A percentile compares a stretch with the other conserved stretches of the same genome.
phyloP scores from a whole-genome alignment of 1,139 yeast genomes.

The Pichia sp. region DNA sequence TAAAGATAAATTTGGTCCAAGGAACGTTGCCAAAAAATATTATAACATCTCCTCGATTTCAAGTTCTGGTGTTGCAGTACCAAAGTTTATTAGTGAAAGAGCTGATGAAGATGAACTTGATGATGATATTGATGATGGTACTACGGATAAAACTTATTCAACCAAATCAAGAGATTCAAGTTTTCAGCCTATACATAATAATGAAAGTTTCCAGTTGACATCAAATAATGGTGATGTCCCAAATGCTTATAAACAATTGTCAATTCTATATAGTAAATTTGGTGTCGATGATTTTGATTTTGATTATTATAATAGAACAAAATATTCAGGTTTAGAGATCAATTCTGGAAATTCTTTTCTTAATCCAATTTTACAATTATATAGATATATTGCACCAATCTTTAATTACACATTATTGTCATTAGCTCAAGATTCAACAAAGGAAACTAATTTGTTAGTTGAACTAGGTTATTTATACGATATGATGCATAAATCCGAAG shows the following conservation, averaged over 20 bases:
- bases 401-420: constrained; percentile 57
- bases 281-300: constrained; percentile 96
- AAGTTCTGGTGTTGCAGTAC: constrained; percentile 31
- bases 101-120: constrained; percentile 27
- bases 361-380: constrained; percentile 76
- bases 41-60: constrained; percentile 30
- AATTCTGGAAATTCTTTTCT: constrained; percentile 77
- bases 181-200: not conserved
- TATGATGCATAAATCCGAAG: constrained; percentile 79
- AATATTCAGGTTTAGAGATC: constrained; percentile 80
- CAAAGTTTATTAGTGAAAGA: constrained; percentile 71
- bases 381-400: constrained; percentile 67
- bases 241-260: constrained; percentile 66
- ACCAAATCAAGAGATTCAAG: not conserved
- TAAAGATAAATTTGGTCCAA: constrained; percentile 46
- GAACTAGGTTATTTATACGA: constrained; percentile 88
- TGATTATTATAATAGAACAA: constrained; percentile 69
- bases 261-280: constrained; percentile 78
- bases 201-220: constrained; percentile 19
- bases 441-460: constrained; percentile 52
- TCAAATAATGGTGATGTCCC: constrained; percentile 42
- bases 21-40: constrained; percentile 45
- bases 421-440: constrained; percentile 54
- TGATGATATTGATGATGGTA: constrained; percentile 8
- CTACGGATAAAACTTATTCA: not conserved